phyloP scores from a whole-genome alignment of 2,329 filamentous ascomycete genomes.

The Penicillium sp. region DNA sequence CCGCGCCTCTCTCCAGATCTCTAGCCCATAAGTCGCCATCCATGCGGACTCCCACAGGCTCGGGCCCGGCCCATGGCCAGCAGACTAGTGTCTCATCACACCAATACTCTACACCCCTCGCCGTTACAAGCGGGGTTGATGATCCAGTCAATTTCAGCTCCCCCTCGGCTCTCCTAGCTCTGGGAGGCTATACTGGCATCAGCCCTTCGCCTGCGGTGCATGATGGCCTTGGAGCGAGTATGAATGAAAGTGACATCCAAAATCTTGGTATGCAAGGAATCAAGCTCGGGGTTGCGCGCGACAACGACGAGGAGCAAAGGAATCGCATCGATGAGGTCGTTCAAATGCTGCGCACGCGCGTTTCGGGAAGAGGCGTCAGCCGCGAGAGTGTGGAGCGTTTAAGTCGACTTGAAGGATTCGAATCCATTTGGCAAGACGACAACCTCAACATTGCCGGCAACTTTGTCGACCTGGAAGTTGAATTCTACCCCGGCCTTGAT shows the following conservation, averaged over 20 bases:
- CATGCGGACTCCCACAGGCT: constrained; percentile 45
- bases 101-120: constrained; percentile 47
- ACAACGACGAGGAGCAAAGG: constrained; percentile 45
- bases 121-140: constrained; percentile 38
- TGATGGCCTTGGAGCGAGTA: constrained; percentile 36
- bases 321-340: constrained; percentile 45
- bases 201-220: constrained; percentile 42
- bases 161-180: constrained; percentile 46
- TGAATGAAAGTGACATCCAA: constrained; percentile 43
- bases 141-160: constrained; percentile 48
- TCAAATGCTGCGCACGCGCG: constrained; percentile 40
- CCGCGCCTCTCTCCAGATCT: constrained; percentile 40
- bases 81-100: constrained; percentile 41
- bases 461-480: constrained; percentile 49
- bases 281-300: constrained; percentile 37
- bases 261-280: constrained; percentile 41
- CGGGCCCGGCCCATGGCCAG: constrained; percentile 36
- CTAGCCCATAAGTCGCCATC: constrained; percentile 49
- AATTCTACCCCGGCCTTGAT: constrained; percentile 43
- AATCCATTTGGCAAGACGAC: constrained; percentile 50
- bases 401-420: constrained; percentile 46
- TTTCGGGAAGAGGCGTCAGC: constrained; percentile 46
- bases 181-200: constrained; percentile 45
- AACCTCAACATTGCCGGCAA: constrained; percentile 49
- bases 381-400: constrained; percentile 46